Conservation (phyloP, 2,329 filamentous ascomycete genomes). For the Grosmannia penicillata region DNA sequence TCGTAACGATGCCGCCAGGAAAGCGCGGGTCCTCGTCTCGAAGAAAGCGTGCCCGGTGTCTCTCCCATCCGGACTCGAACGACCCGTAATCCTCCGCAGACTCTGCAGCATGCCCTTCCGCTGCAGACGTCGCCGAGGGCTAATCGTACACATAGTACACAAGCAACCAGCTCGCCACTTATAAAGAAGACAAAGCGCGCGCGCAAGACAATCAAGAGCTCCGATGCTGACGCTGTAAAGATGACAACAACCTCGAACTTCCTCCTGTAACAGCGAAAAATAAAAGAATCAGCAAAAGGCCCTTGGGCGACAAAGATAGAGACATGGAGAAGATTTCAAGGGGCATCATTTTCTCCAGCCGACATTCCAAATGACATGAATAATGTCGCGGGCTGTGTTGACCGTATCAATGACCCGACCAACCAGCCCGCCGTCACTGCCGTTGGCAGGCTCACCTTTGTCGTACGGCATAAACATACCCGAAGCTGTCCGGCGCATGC, state of each 20-base stretch:
- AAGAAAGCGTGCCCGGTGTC: no score
- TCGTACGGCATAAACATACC: conserved; percentile 89
- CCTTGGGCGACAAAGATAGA: background rate
- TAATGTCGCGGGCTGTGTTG: conserved; percentile 57
- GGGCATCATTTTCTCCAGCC: conserved; percentile 39
- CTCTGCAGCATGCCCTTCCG: no score
- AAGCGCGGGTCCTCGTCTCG: no score
- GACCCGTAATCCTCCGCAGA: no score
- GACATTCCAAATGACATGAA: conserved; percentile 59
- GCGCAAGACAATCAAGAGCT: conserved; percentile 1
- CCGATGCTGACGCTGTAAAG: conserved; percentile 7
- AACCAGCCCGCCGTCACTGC: conserved; percentile 49
- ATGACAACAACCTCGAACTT: conserved; percentile 9
- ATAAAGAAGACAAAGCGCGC: background rate
- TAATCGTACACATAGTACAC: no score
- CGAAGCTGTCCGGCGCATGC: conserved; percentile 64
- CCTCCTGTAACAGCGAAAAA: conserved; percentile 9
- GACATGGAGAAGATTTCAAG: background rate
- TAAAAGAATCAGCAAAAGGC: conserved; percentile 9
- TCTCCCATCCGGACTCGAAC: no score
- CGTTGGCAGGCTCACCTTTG: conserved; percentile 47
- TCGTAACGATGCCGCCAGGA: no score
- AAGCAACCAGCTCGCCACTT: no score
- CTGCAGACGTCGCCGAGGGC: no score
- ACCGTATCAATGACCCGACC: conserved; percentile 70